Percentiles rank a stretch among this genome's conserved stretches.
These are phyloP conservation scores for Ceratobasidium sp. DNA, from an alignment of 1,284 basidiomycete species.

Conservation along the genomic window DNA sequence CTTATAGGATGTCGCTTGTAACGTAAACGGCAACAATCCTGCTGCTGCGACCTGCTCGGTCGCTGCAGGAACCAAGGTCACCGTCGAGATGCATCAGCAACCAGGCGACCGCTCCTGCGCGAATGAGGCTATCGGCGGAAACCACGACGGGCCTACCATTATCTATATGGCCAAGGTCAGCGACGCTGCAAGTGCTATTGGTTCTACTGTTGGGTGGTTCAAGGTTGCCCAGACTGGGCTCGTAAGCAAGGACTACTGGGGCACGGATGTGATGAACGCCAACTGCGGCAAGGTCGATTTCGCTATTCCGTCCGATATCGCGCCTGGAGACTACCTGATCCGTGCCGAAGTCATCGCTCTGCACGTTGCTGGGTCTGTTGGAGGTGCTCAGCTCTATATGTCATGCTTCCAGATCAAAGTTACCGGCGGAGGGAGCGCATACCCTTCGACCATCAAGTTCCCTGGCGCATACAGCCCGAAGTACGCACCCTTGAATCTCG, in stretches of 20 bases:
- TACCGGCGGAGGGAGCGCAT: conserved; percentile 65
- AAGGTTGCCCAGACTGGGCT: conserved; percentile 50
- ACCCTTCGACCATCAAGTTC: conserved; percentile 67
- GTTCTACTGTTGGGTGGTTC: conserved; percentile 49
- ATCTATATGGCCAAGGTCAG: conserved; percentile 50
- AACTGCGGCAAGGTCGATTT: conserved; percentile 69
- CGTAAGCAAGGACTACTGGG: too few species aligned
- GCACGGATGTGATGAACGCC: too few species aligned
- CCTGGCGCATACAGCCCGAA: conserved; percentile 58
- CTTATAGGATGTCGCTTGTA: conserved; percentile 48
- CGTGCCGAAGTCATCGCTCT: conserved; percentile 68
- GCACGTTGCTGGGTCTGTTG: too few species aligned
- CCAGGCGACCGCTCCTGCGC: conserved; percentile 49
- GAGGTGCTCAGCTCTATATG: conserved; percentile 68
- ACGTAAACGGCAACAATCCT: conserved; percentile 41
- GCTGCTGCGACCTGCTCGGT: conserved; percentile 43
- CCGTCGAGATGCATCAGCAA: conserved; percentile 53
- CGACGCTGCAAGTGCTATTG: conserved; percentile 48
- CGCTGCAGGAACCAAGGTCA: conserved; percentile 48
- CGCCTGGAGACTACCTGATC: conserved; percentile 67
- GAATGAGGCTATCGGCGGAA: conserved; percentile 51
- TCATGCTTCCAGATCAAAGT: conserved; percentile 55
- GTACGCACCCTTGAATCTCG: conserved; percentile 16
- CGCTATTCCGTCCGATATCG: conserved; percentile 66
- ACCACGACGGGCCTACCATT: conserved; percentile 49